phyloP scores from a whole-genome alignment of 768 basidiomycete species.

The Boletus rufocinnamomeus region DNA sequence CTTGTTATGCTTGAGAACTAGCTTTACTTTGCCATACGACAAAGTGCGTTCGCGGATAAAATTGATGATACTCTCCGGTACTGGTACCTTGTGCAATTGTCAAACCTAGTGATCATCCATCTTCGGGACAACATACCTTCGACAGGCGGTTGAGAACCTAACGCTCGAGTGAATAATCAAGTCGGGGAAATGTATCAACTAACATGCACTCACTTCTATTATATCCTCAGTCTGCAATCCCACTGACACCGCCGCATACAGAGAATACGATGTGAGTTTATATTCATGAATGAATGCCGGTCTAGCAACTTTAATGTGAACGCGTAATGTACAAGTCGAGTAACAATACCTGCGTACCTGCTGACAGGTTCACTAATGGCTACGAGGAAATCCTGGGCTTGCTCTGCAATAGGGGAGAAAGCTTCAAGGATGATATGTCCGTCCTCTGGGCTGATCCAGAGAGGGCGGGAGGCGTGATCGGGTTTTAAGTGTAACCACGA shows the following conservation, averaged over 20 bases:
- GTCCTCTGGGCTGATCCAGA: conserved; percentile 95
- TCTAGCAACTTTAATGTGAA: conserved; percentile 44
- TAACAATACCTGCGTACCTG: conserved; percentile 60
- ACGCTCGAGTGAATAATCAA: conserved; percentile 36
- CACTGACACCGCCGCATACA: conserved; percentile 98
- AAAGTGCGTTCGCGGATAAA: conserved; percentile 93
- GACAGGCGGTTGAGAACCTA: conserved; percentile 82
- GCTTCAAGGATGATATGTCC: conserved; percentile 95
- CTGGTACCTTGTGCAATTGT: conserved; percentile 66
- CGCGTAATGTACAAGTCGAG: conserved; percentile 31
- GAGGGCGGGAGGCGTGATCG: conserved; percentile 88
- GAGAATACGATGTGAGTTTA: conserved; percentile 95
- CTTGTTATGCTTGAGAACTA: conserved; percentile 96
- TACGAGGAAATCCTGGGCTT: conserved; percentile 97
- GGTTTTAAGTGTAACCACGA: conserved; percentile 84
- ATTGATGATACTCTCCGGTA: conserved; percentile 80
- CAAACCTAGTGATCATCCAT: conserved; percentile 2
- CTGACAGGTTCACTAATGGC: conserved; percentile 99
- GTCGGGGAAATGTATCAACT: conserved; percentile 19
- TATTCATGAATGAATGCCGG: conserved; percentile 99
- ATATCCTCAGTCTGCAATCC: conserved; percentile 98
- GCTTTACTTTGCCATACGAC: conserved; percentile 97
- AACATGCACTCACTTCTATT: conserved; percentile 74
- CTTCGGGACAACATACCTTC: conserved; percentile 44
- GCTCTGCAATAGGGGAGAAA: conserved; percentile 96